phyloP scores from a whole-genome alignment of 1,284 basidiomycete genomes.

The Schizophyllum amplum region DNA sequence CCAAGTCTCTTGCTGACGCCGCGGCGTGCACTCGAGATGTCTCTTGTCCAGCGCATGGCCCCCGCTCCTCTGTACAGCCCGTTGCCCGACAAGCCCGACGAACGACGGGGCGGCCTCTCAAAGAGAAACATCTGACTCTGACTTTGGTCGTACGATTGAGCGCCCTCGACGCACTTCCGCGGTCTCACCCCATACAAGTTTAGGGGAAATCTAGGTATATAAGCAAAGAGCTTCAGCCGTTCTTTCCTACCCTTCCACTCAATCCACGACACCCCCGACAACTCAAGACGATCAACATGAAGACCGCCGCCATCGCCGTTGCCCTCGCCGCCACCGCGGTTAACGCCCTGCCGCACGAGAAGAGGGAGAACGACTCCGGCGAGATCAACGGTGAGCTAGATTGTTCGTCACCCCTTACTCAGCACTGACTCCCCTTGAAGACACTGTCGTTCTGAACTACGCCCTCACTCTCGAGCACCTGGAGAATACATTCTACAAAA shows the following conservation, averaged over 20 bases:
- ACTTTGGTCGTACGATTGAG: no score
- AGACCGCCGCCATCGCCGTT: not conserved
- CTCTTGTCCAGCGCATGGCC: no score
- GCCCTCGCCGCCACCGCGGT: not conserved
- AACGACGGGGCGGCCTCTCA: no score
- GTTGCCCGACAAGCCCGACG: no score
- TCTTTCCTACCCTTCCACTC: not conserved
- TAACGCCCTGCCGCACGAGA: not conserved
- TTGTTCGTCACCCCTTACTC: not conserved
- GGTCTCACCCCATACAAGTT: no score
- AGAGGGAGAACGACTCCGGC: not conserved
- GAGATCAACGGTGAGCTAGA: not conserved
- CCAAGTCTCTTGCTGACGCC: no score
- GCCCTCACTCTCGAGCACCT: slow-evolving; percentile 68
- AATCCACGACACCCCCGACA: not conserved
- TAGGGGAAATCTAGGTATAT: no score
- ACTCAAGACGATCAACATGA: not conserved
- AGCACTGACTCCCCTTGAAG: slow-evolving; percentile 11
- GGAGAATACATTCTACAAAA: slow-evolving; percentile 54
- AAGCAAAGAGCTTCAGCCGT: no score
- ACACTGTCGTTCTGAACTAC: slow-evolving; percentile 37
- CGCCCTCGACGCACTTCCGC: no score
- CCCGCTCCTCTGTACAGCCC: no score
- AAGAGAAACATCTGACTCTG: no score
- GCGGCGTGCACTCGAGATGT: no score